phyloP scores from a whole-genome alignment of 352 stramenopile species.

The Phytophthora litchii region DNA sequence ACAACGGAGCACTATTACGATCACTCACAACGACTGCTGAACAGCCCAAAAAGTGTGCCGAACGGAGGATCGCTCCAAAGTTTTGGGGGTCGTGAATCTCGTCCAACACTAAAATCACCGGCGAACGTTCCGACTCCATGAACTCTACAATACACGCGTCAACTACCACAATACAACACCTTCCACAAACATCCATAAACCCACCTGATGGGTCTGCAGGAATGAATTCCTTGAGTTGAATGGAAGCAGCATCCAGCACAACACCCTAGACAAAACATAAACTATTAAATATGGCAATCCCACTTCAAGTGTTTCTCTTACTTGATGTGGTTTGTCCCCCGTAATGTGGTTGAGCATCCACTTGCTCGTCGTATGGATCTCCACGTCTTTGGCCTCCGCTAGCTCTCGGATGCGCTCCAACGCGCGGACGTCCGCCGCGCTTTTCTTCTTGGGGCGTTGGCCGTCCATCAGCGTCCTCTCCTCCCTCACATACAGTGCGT shows the following conservation, averaged over 20 bases:
- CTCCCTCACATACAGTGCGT: constrained; percentile 66
- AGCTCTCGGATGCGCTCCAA: constrained; percentile 60
- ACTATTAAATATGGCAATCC: constrained; percentile 24
- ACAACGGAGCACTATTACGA: constrained; percentile 73
- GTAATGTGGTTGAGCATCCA: constrained; percentile 88
- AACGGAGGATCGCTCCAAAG: constrained; percentile 79
- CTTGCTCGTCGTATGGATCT: constrained; percentile 51
- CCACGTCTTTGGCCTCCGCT: constrained; percentile 33
- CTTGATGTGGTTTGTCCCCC: constrained; percentile 82
- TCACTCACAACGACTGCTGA: constrained; percentile 71
- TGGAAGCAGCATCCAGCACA: constrained; percentile 69
- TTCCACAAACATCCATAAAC: not conserved
- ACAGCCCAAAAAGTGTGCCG: constrained; percentile 79
- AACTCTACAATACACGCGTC: constrained; percentile 33
- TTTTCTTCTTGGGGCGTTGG: constrained; percentile 39
- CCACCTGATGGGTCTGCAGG: constrained; percentile 50
- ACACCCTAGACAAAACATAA: constrained; percentile 49
- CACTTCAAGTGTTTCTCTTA: constrained; percentile 18
- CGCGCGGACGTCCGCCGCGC: constrained; percentile 31
- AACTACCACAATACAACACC: not conserved
- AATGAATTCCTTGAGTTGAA: constrained; percentile 64
- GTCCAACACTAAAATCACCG: constrained; percentile 76
- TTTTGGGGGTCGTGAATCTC: constrained; percentile 87
- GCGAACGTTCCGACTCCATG: constrained; percentile 39
- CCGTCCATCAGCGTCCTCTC: constrained; percentile 20